Evolutionary conservation across 2,329 filamentous ascomycete genomes (phyloP).

Genomic region (Colletotrichum nymphaeae): DNA sequence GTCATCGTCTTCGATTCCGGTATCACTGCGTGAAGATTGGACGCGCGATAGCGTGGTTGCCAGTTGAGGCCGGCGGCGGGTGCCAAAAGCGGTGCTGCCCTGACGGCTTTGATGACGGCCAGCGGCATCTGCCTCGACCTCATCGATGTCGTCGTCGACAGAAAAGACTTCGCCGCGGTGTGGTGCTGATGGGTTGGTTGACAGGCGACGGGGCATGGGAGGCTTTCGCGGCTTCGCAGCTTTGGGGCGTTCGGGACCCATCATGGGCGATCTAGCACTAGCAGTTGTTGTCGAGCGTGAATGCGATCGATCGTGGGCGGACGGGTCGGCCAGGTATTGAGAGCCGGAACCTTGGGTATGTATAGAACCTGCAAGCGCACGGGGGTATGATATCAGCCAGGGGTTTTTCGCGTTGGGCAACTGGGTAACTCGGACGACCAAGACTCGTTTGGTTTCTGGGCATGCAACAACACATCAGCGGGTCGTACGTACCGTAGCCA

Average conservation of each 20-base stretch:
- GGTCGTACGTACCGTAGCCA: conserved; percentile 62
- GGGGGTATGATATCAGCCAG: conserved; percentile 25
- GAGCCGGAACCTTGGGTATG: conserved; percentile 31
- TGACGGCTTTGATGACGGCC: conserved; percentile 54
- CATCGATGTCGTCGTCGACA: conserved; percentile 85
- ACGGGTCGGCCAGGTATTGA: conserved; percentile 49
- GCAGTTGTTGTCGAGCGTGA: conserved; percentile 47
- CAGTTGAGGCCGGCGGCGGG: conserved; percentile 48
- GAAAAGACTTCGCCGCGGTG: conserved; percentile 90
- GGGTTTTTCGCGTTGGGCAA: conserved; percentile 19
- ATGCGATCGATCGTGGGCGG: conserved; percentile 51
- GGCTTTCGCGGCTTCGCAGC: conserved; percentile 75
- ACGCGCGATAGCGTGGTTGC: conserved; percentile 52
- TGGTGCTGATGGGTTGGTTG: conserved; percentile 77
- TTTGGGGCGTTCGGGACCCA: conserved; percentile 61
- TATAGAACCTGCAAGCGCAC: conserved; percentile 32
- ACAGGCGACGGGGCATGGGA: conserved; percentile 76
- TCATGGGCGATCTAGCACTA: conserved; percentile 58
- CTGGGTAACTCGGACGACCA: conserved; percentile 31
- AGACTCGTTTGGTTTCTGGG: conserved; percentile 30
- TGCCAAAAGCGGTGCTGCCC: conserved; percentile 40
- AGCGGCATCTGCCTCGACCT: conserved; percentile 76
- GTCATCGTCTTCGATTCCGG: conserved; percentile 39
- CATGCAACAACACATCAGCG: conserved; percentile 19
- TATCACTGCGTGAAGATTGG: conserved; percentile 50